Base-by-base conservation (phyloP, 2,329 filamentous ascomycete genomes). In the Aspergillus quadrilineatus region DNA sequence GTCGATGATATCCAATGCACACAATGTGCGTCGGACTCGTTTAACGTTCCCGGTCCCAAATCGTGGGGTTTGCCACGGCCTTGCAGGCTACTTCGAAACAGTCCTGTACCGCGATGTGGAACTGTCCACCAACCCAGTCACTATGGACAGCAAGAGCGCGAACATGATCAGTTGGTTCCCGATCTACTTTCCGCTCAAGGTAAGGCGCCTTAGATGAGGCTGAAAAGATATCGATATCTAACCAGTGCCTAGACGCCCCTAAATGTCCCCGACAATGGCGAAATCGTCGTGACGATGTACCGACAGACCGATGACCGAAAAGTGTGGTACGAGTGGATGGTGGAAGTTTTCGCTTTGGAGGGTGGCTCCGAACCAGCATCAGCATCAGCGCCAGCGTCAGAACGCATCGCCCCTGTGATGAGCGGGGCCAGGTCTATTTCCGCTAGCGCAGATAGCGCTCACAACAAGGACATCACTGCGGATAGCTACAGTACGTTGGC, bases 81-180 rank as follows among this genome's bases (percentile, higher is more conserved):
- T 99, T 42, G 94, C 87, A 0, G 94, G 93, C 0, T 99, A 97
- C 73, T 99, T 99, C 72, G 94, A 99, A 76, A 91, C 92, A 0
- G 90, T 96, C n/a, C 81, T 99, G 17, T 99, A 97, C 70, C 82
- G 77, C 1, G 86, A 85, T 64, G 85, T 97, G 4, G 93, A 97
- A 77, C 82, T 99, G 58, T 96, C 91, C 68, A 99, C 89, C 4
- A 89, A 96, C 67, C 95, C 94, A 0, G 89, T 96, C 62, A 90
- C 88, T 30, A 97, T 99, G 76, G 90, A 94, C 55, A 79, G 79
- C 56, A 97, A 97, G 83, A 96, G 92, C 80, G 89, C 89, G 69
- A 92, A 95, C 67, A 99, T 99, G 95, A 96, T 97, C 62, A 96
- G 90, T 54, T 99, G 94, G 94, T 99, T 99, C 72, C 94, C 94